Conservation (phyloP, 2,329 filamentous ascomycete genomes). For the Botrytis deweyae region DNA sequence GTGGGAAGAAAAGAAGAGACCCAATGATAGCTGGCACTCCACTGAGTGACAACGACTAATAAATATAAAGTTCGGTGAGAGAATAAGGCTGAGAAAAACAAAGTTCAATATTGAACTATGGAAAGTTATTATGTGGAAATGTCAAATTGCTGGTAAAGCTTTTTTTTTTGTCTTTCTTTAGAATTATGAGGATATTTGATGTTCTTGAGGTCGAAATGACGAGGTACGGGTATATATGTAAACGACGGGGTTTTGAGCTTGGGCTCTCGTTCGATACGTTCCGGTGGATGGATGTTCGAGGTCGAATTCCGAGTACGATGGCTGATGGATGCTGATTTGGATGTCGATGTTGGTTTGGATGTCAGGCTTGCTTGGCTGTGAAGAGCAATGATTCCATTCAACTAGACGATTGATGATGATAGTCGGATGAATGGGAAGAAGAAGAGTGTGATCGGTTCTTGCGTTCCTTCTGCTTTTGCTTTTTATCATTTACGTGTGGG, state of each 20-base stretch:
- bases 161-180: neutral
- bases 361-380: neutral
- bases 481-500: neutral
- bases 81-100: neutral
- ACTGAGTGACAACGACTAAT: neutral
- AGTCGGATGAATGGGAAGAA: neutral
- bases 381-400: neutral
- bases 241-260: constrained; percentile 8
- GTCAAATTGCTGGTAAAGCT: neutral
- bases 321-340: neutral
- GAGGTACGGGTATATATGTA: neutral
- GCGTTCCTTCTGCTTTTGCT: neutral
- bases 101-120: neutral
- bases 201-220: neutral
- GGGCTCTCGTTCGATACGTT: neutral
- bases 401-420: neutral
- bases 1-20: neutral
- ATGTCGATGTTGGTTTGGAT: neutral
- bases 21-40: neutral
- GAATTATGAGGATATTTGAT: neutral
- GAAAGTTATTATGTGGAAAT: neutral
- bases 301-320: neutral
- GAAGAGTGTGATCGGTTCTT: neutral
- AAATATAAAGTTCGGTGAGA: neutral
- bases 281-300: neutral